Evolutionary conservation across 306 rosid genomes (phyloP), one percentile per base, ranked within the genome.

Genomic region (Sicyos edulis): DNA sequence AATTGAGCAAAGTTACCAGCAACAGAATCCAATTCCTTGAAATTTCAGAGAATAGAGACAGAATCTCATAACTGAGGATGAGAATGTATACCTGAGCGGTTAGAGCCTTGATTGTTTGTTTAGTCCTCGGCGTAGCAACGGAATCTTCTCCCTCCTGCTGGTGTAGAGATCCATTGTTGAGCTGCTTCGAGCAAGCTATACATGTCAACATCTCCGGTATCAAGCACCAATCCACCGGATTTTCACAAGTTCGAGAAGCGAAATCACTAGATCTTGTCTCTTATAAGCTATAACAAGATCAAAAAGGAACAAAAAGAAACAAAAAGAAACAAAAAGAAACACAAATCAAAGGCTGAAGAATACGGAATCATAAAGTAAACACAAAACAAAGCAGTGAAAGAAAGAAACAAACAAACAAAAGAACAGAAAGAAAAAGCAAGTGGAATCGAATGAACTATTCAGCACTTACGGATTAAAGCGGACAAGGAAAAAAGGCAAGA

Each of bases 131-230:
- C 7, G 96, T 89, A 34, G 76, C 92, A 29, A 77, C 86, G 32
- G 85, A 84, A 70, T 89, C 89, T 56, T 88, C 92, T 7, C 86
- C 95, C 6, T 87, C 91, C 67, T 80, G 85, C 22, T 22, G 95
- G 54, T 60, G 85, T 73, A 87, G 92, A 91, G 99, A 93, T 91
- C 97, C 95, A 81, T 91, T 85, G 73, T 79, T 87, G 67, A 88
- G 95, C 74, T 89, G 91, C 87, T 93, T 89, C 19, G 97, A 85
- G 87, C 99, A 91, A 5, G 99, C 87, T 64, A 91, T 87, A 84
- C 99, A 93, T 76, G 92, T 91, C 87, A 93, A 81, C 99, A 91
- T 93, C 80, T 78, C 75, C 69, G 77, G 81, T 58, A 76, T 65
- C 60, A 72, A 21, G 42, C 34, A n/a, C 17, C 50, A 80, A 14